Evolutionary conservation across 495 filamentous ascomycete genomes (phyloP), one percentile per base, ranked within the genome.

Genomic region (Massariosphaeria phaeospora): DNA sequence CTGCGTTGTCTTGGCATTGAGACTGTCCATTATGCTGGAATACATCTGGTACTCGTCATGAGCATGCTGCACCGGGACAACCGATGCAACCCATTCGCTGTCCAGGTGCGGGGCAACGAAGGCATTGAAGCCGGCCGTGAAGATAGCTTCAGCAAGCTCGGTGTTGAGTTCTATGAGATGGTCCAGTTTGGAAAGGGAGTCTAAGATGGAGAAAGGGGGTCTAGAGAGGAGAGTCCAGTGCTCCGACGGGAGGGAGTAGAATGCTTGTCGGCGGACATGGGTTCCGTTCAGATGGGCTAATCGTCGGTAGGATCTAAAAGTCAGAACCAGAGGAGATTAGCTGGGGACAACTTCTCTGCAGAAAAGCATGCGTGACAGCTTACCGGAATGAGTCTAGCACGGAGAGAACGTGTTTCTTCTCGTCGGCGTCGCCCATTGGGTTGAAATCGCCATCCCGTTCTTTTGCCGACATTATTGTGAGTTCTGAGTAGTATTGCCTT

Each of bases 371-470:
- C 23, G 31, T 29, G 44, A 81, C 88, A n/a, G n/a, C n/a, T 68
- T 72, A 94, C 90, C 82, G 78, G 66, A 91, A 95, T 1, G 89
- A 95, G 70, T 94, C 88, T 39, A 95, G 69, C 0, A 86, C 83
- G 26, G 81, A 80, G 66, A 85, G 85, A 2, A 95, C 75, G 43
- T 91, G 86, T 51, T 79, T 73, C 18, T 79, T 72, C 69, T 96
- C 90, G 46, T 91, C 88, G 0, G 77, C 75, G 62, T 95, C 88
- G 2, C 77, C 73, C 50, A 87, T 75, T 40, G 77, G 73, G 53
- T 83, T 76, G 57, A 80, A 59, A 13, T 59, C 50, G 29, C 61
- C 61, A 15, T 51, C 11, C 61, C 55, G 56, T 27, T 63, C 61
- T 17, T 21, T 35, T 10, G 39, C 40, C 5, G 42, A 30, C 61